Evolutionary conservation across 441 rosid genomes (phyloP).

Genomic region (Oxalis stricta): DNA sequence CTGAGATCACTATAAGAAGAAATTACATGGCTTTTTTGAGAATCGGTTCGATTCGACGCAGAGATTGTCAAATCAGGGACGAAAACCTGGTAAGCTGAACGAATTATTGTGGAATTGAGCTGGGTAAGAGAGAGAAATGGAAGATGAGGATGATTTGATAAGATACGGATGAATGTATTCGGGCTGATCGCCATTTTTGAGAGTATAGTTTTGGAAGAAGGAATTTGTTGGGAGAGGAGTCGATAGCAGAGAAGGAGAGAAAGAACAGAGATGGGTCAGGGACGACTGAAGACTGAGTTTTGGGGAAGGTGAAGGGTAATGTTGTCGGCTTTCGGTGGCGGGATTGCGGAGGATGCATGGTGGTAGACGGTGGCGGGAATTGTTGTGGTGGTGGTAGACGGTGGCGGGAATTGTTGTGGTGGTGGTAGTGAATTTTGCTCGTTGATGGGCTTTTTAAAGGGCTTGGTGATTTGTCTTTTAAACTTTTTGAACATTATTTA

Average conservation of each 20-base stretch:
- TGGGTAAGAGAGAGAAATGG: conserved; percentile 66
- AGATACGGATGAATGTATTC: conserved; percentile 92
- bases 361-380: conserved; percentile 5
- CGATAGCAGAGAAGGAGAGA: conserved; percentile 51
- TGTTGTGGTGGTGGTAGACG: conserved; percentile 2
- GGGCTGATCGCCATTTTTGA: conserved; percentile 66
- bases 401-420: background rate
- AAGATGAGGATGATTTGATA: conserved; percentile 43
- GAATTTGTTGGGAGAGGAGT: conserved; percentile 77
- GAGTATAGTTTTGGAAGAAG: conserved; percentile 84
- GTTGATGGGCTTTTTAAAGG: conserved; percentile 26
- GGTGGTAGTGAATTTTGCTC: conserved; percentile 3
- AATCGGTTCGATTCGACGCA: conserved; percentile 23
- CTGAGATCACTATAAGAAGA: conserved; percentile 65
- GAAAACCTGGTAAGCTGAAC: conserved; percentile 55
- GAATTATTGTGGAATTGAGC: conserved; percentile 43
- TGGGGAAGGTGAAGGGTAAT: conserved; percentile 48
- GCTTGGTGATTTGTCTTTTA: conserved; percentile 21
- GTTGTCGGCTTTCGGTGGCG: conserved; percentile 8
- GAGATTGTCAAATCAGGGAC: conserved; percentile 55
- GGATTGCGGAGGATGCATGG: conserved; percentile 7
- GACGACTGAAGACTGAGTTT: conserved; percentile 38
- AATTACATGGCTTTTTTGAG: conserved; percentile 33
- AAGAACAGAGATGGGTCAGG: conserved; percentile 78
- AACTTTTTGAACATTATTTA: conserved; percentile 31